These are phyloP conservation scores for Nemophila menziesii DNA, from an alignment of 257 asterid genomes.

Conservation along the genomic window DNA sequence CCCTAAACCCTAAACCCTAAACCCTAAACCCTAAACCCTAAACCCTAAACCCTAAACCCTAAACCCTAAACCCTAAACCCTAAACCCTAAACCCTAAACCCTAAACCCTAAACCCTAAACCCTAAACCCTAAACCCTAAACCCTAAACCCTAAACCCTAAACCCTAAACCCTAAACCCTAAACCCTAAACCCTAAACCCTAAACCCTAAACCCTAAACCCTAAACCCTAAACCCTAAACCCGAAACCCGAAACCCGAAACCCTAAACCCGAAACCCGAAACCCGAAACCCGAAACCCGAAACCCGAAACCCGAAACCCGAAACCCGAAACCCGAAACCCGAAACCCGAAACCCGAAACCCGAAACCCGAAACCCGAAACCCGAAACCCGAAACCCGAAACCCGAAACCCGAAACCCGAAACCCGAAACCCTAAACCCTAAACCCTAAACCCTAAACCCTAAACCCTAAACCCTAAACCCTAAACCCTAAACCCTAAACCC, in stretches of 20 bases:
- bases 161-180: constrained; percentile 1
- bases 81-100: not conserved
- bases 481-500: constrained; percentile 4
- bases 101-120: not conserved
- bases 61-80: not conserved
- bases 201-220: constrained; percentile 1
- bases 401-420: not conserved
- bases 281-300: not conserved
- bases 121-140: not conserved
- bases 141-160: not conserved
- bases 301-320: not conserved
- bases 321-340: not conserved
- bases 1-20: not conserved
- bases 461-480: not conserved
- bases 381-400: not conserved
- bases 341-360: not conserved
- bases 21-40: not conserved
- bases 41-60: not conserved
- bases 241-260: not conserved
- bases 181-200: constrained; percentile 4
- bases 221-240: constrained; percentile 1
- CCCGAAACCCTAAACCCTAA: constrained; percentile 3
- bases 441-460: constrained; percentile 4
- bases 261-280: not conserved
- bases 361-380: not conserved